Base-by-base conservation (phyloP, 2,329 filamentous ascomycete genomes). In the Dactylellina leptospora region DNA sequence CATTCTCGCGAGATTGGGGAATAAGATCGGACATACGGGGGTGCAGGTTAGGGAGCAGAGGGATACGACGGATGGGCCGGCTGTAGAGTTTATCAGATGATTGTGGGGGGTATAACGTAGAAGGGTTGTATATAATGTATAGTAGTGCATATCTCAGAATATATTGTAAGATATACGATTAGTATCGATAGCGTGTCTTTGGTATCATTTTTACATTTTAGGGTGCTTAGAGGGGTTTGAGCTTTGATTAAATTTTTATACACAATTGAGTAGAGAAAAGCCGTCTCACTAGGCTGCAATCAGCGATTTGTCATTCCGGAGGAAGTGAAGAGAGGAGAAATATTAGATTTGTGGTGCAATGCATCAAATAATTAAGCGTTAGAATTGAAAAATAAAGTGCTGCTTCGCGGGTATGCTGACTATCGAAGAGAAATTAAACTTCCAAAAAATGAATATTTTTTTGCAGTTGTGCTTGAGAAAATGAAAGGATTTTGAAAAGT, bases 21-120 rank as follows among this genome's bases (percentile, higher is more conserved):
- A 28, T 18, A 55, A 38, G 27, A 33, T 73, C 3, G 61, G 69
- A 5, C 62, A 66, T 68, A 63, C 59, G 0, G 69, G 61, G 1
- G 62, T 73, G 30, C 60, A 73, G 55, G 38, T 73, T 38, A 48
- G 69, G 22, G 60, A 71, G 48, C 40, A 51, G 51, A 36, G 18
- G 10, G 47, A 56, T 40, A 58, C 44, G 22, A 48, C 42, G 25
- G 50, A 27, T 23, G 50, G 53, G 4, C 20, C 25, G 36, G 47
- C 38, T 22, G 51, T 58, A 13, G 58, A 71, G 27, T 51, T 71
- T 40, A 51, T 58, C 4, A 58, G 51, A 11, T 28, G 36, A 11
- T 13, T 33, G 13, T 33, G 6, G 6, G 30, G 13, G 30, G 30
- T 33, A 6, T 33, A 13, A 33, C 6, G 13, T 33, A 13, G 30